A percentile compares a stretch with the other conserved stretches of the same genome.
These are phyloP conservation scores for Wallacemonas rigidus DNA, from an alignment of 208 protist genomes.

Conservation along the genomic window DNA sequence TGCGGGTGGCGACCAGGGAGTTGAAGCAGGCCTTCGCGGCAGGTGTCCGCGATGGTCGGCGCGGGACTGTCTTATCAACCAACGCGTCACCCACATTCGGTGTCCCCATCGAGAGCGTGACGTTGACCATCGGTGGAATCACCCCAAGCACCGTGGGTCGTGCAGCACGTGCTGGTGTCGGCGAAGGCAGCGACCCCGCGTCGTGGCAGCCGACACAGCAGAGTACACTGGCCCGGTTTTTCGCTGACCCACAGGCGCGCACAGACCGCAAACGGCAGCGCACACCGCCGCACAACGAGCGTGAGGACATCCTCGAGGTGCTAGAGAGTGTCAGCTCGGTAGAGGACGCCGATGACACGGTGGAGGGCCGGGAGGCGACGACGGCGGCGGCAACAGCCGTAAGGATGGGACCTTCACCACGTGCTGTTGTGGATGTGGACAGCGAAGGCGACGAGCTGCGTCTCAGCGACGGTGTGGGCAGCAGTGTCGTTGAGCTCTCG, in stretches of 20 bases:
- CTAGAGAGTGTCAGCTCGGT: too few species aligned
- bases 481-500: too few species aligned
- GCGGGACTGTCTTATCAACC: background rate
- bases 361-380: too few species aligned
- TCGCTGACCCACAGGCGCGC: background rate
- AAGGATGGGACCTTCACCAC: too few species aligned
- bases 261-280: background rate
- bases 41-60: background rate
- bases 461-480: too few species aligned
- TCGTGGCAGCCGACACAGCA: background rate
- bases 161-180: background rate
- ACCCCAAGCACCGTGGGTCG: background rate
- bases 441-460: too few species aligned
- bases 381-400: too few species aligned
- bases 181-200: background rate
- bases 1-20: conserved; percentile 23
- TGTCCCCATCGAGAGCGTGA: conserved; percentile 25
- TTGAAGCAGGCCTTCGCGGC: conserved; percentile 14
- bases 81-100: background rate
- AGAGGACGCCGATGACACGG: too few species aligned
- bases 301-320: too few species aligned
- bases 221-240: background rate
- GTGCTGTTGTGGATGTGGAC: too few species aligned
- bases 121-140: conserved; percentile 36
- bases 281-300: too few species aligned